These are phyloP conservation scores for Didymella segeticola DNA, from an alignment of 2,329 filamentous ascomycete species.

Conservation along the genomic window DNA sequence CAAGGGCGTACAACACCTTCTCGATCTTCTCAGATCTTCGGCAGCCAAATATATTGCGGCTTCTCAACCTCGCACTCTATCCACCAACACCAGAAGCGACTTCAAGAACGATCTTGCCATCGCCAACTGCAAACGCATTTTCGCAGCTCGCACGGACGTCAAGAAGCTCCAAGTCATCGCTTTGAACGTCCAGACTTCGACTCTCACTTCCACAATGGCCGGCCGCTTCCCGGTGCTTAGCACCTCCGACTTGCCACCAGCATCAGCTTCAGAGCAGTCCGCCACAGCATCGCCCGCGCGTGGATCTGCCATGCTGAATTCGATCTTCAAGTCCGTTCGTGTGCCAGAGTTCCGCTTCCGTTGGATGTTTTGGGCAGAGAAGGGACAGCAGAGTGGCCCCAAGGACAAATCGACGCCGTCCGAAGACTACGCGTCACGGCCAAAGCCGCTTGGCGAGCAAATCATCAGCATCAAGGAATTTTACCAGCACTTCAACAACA, in stretches of 20 bases:
- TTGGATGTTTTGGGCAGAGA: slow-evolving; percentile 62
- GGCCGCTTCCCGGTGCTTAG: slow-evolving; percentile 44
- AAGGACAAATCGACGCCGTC: slow-evolving; percentile 29
- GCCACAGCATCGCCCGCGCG: slow-evolving; percentile 74
- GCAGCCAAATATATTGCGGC: neutral
- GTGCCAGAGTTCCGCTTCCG: slow-evolving; percentile 59
- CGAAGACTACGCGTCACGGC: slow-evolving; percentile 54
- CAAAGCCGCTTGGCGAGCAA: slow-evolving; percentile 52
- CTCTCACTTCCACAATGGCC: slow-evolving; percentile 32
- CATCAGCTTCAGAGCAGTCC: slow-evolving; percentile 65
- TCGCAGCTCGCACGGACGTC: slow-evolving; percentile 20
- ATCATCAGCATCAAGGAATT: slow-evolving; percentile 58
- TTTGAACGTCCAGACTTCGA: slow-evolving; percentile 15
- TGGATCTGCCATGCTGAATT: slow-evolving; percentile 73
- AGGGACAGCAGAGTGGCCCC: slow-evolving; percentile 39
- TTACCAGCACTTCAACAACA: slow-evolving; percentile 69
- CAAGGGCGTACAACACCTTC: neutral
- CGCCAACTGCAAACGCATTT: slow-evolving; percentile 30
- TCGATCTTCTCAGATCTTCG: slow-evolving; percentile 2
- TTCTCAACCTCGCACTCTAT: neutral
- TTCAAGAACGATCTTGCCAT: slow-evolving; percentile 30
- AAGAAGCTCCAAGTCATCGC: slow-evolving; percentile 20
- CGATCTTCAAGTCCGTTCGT: slow-evolving; percentile 54
- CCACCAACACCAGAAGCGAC: slow-evolving; percentile 19
- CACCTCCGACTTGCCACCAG: slow-evolving; percentile 61